Base-by-base conservation (phyloP, 2,329 filamentous ascomycete species). In the Fusarium graminum region DNA sequence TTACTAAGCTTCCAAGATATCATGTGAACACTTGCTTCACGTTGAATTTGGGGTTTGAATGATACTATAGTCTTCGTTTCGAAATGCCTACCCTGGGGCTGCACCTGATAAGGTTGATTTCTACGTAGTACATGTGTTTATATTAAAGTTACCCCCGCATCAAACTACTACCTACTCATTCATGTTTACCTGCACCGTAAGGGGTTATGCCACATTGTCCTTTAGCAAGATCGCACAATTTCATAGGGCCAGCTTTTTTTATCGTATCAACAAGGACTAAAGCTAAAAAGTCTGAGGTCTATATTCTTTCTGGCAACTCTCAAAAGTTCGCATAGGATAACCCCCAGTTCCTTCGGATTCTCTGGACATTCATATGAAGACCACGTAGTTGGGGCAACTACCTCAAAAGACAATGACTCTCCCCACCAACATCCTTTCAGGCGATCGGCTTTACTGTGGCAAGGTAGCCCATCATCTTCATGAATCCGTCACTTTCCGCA, bases 401-500 rank as follows among this genome's bases (percentile, higher is more conserved):
- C 4, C 22, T 22, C 6, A 22, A 22, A 22, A 22, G 28, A 51
- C 36, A 52, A 52, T n/a, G n/a, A 52, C 30, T 16, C n/a, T 34
- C 14, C 34, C 28, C 28, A 39, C 22, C n/a, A 36, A 36, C 7
- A 36, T 36, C 34, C 34, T 36, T 36, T 12, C 34, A 11, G n/a
- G 14, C 28, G 49, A 22, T 29, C 25, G 25, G 40, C 50, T 47
- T 53, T 53, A 47, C 17, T 19, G 25, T 25, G 28, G 30, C 47
- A 51, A 25, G 26, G 17, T 46, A 34, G 38, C 22, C 9, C 26
- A 22, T 38, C 25, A 29, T 8, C 29, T 22, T 22, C 14, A 29
- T n/a, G 25, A 53, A 43, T 53, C 65, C 65, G 65, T 58, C 25
- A 58, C 49, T 42, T 46, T 60, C 65, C 65, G 56, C 30, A n/a